Evolutionary conservation across 2,329 filamentous ascomycete species (phyloP).

Genomic region (Verticillium albo-atrum): DNA sequence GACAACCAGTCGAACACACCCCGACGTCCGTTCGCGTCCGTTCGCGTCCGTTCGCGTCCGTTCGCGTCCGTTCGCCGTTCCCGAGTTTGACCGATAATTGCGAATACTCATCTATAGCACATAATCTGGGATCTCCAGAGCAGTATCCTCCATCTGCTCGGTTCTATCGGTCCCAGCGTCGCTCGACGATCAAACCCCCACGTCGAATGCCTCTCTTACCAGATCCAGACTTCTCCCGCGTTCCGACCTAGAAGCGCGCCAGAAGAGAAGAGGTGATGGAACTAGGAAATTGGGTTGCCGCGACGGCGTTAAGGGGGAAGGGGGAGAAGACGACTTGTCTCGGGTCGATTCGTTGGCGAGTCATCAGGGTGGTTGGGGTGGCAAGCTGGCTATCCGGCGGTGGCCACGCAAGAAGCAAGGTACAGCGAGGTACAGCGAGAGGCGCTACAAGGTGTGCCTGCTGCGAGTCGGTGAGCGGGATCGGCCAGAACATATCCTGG

Average conservation of each 20-base stretch:
- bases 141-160: too few species aligned
- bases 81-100: too few species aligned
- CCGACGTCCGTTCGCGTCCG: too few species aligned
- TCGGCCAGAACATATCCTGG: background rate
- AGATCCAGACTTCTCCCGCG: too few species aligned
- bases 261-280: background rate
- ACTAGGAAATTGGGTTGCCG: too few species aligned
- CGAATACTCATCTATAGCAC: too few species aligned
- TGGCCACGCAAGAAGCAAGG: background rate
- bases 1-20: too few species aligned
- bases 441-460: background rate
- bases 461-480: background rate
- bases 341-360: background rate
- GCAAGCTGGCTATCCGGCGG: background rate
- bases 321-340: background rate
- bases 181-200: too few species aligned
- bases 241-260: background rate
- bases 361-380: background rate
- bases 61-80: too few species aligned
- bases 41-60: too few species aligned
- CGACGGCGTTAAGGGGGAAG: background rate
- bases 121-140: too few species aligned
- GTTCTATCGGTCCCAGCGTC: too few species aligned
- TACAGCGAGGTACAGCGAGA: background rate
- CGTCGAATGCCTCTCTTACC: background rate